Percentiles rank a stretch among this genome's conserved stretches.
Conservation (phyloP, 2,329 filamentous ascomycete genomes). For the Sordariomycetes sp. region DNA sequence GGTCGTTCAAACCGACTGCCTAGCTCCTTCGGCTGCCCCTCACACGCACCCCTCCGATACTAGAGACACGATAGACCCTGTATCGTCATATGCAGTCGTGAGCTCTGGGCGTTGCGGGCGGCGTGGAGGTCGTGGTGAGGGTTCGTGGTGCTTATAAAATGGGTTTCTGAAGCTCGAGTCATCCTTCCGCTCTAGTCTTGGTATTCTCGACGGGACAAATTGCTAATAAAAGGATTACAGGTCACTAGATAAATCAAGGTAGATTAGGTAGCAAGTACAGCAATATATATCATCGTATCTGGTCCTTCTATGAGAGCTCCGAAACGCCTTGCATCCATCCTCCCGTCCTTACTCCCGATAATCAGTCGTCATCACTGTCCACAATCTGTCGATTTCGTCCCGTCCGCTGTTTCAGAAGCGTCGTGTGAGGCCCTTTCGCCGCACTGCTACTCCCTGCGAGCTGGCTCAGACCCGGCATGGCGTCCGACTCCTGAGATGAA, state of each 20-base stretch:
- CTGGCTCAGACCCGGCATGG: no score
- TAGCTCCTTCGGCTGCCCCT: slow-evolving; percentile 7
- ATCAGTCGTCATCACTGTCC: slow-evolving; percentile 8
- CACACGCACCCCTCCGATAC: slow-evolving; percentile 8
- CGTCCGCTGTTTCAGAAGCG: no score
- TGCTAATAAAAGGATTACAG: neutral
- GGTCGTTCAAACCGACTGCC: slow-evolving; percentile 4
- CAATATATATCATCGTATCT: neutral
- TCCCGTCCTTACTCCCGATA: no score
- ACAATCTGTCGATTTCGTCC: slow-evolving; percentile 4
- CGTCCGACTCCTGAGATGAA: no score
- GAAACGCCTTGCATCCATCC: neutral
- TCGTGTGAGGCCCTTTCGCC: no score
- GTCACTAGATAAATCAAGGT: neutral
- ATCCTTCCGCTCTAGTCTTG: neutral
- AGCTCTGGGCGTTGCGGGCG: slow-evolving; percentile 9
- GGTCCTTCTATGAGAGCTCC: no score
- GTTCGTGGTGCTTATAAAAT: slow-evolving; percentile 34
- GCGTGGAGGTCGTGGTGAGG: slow-evolving; percentile 21
- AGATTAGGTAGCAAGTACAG: neutral
- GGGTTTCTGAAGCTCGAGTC: slow-evolving; percentile 40
- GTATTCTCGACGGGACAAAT: neutral
- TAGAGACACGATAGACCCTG: no score
- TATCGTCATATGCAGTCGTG: slow-evolving; percentile 24
- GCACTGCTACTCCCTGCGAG: no score